Percentiles rank a stretch among this genome's conserved stretches.
Conservation (phyloP, 495 filamentous ascomycete species). For the Talaromyces liani region DNA sequence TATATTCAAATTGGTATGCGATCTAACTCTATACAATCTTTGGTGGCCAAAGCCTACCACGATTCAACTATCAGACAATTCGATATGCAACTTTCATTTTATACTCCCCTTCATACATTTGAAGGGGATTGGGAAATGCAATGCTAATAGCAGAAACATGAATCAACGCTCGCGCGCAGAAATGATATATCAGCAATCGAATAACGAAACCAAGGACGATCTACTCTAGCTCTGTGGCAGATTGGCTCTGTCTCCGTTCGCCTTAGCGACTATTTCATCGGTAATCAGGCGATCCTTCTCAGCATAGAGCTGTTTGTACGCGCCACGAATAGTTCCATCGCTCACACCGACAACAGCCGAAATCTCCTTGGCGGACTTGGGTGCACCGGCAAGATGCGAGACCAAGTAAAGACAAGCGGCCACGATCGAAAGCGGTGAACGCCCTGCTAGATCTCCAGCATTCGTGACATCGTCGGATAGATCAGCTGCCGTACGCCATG, state of each 20-base stretch:
- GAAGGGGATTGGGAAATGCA: background rate
- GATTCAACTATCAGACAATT: background rate
- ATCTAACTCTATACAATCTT: background rate
- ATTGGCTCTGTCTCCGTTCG: slow-evolving; percentile 58
- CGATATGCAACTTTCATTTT: background rate
- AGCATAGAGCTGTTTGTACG: slow-evolving; percentile 79
- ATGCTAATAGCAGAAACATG: background rate
- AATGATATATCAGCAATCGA: background rate
- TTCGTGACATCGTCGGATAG: slow-evolving; percentile 67
- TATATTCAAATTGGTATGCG: background rate
- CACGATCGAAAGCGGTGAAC: slow-evolving; percentile 88
- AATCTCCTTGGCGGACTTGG: slow-evolving; percentile 80
- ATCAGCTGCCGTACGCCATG: slow-evolving; percentile 63
- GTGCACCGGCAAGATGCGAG: slow-evolving; percentile 69
- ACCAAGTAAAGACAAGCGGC: slow-evolving; percentile 96
- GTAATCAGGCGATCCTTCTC: slow-evolving; percentile 68
- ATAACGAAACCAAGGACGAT: background rate
- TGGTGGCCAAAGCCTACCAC: background rate
- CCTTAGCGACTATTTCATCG: slow-evolving; percentile 62
- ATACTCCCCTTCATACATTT: background rate
- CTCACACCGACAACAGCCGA: slow-evolving; percentile 74
- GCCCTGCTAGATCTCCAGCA: slow-evolving; percentile 75
- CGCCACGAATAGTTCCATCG: slow-evolving; percentile 90
- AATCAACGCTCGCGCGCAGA: background rate
- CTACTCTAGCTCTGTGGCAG: slow-evolving; percentile 47